Conservation (phyloP, 306 rosid genomes). For the Ceratonia siliqua region DNA sequence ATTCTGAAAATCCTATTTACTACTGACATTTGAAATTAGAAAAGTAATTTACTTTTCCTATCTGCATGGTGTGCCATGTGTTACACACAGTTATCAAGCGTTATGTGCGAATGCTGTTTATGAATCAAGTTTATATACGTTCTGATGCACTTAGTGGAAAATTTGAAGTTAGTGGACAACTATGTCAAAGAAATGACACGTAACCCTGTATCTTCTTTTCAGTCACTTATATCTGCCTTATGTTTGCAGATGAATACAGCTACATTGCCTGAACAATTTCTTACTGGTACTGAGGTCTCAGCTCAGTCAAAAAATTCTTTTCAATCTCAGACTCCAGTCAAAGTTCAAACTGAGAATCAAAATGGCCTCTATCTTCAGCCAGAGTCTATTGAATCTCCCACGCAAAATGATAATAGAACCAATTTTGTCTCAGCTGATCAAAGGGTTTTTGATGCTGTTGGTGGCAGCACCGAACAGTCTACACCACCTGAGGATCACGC, state of each 20-base stretch:
- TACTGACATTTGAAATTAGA: neutral
- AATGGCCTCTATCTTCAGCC: slow-evolving; percentile 53
- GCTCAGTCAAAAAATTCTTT: slow-evolving; percentile 60
- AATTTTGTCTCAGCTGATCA: slow-evolving; percentile 48
- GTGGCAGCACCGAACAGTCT: slow-evolving; percentile 49
- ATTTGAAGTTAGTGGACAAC: slow-evolving; percentile 9
- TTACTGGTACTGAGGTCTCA: slow-evolving; percentile 55
- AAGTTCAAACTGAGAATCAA: slow-evolving; percentile 52
- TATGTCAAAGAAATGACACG: slow-evolving; percentile 7
- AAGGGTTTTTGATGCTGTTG: slow-evolving; percentile 49
- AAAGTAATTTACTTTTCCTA: neutral
- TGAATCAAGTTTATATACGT: slow-evolving; percentile 31
- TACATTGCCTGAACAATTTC: slow-evolving; percentile 53
- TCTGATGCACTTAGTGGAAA: slow-evolving; percentile 17
- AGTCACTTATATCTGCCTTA: slow-evolving; percentile 29
- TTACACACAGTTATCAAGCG: neutral
- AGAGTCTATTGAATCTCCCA: slow-evolving; percentile 45
- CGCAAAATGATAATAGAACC: slow-evolving; percentile 48
- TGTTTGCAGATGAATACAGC: slow-evolving; percentile 56
- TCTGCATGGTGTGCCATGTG: neutral
- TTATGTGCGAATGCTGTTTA: slow-evolving; percentile 12
- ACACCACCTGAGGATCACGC: slow-evolving; percentile 67
- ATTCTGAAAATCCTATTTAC: neutral
- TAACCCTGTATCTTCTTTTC: slow-evolving; percentile 24
- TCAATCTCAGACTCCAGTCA: slow-evolving; percentile 51